These are phyloP conservation scores for Colletotrichum melonis DNA, from an alignment of 2,329 filamentous ascomycete genomes.

Conservation along the genomic window DNA sequence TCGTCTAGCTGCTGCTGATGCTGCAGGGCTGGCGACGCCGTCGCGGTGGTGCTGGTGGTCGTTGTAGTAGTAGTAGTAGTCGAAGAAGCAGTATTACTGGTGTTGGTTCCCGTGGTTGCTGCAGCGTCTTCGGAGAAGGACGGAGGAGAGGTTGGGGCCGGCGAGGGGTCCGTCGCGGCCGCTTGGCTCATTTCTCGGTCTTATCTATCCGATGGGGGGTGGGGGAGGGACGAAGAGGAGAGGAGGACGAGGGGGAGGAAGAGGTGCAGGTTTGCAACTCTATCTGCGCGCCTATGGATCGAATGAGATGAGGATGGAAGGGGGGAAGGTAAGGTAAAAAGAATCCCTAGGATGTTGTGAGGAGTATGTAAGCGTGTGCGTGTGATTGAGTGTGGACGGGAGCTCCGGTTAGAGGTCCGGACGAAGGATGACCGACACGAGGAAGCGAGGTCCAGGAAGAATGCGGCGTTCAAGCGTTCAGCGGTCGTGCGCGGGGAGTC, in stretches of 20 bases:
- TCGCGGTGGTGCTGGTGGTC: not conserved
- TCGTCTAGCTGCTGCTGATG: conserved; percentile 17
- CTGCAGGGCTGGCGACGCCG: conserved; percentile 29
- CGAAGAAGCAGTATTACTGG: not conserved
- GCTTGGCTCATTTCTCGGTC: conserved; percentile 38
- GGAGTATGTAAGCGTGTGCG: not conserved
- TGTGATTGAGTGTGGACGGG: too few relatives aligned
- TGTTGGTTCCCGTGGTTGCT: conserved; percentile 12
- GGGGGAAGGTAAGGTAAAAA: not conserved
- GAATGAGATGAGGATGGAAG: not conserved
- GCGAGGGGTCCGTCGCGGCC: conserved; percentile 38
- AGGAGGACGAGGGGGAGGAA: not conserved
- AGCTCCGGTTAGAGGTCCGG: not conserved
- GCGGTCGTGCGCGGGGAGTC: not conserved
- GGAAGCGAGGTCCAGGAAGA: not conserved
- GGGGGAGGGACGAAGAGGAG: not conserved
- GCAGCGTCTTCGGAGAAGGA: conserved; percentile 32
- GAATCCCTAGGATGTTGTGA: not conserved
- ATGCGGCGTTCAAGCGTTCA: not conserved
- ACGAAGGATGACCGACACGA: not conserved
- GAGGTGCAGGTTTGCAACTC: not conserved
- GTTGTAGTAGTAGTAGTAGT: too few relatives aligned
- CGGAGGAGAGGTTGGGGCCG: conserved; percentile 34
- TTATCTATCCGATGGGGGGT: not conserved
- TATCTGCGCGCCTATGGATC: not conserved